These are phyloP conservation scores for Basidiobolus meristosporus DNA, from an alignment of 371 early-diverging fungal genomes.

Conservation along the genomic window DNA sequence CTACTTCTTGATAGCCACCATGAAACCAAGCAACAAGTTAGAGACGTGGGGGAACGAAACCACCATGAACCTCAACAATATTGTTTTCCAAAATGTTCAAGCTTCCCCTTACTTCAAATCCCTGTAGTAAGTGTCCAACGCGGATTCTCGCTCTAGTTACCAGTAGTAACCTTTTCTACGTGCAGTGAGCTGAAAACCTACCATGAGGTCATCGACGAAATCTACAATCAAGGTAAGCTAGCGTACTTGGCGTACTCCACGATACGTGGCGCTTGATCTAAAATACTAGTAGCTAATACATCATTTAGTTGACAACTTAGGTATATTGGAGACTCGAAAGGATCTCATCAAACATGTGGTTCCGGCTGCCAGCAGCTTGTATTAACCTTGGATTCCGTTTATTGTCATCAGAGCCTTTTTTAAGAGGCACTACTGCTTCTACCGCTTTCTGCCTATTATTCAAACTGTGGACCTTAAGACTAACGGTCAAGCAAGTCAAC, in stretches of 20 bases:
- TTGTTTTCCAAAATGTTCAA: constrained; percentile 48
- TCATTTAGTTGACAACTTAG: constrained; percentile 4
- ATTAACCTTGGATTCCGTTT: constrained; percentile 3
- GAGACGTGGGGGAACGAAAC: constrained; percentile 60
- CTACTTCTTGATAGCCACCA: too few species aligned
- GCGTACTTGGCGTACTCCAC: background rate
- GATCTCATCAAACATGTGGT: too few species aligned
- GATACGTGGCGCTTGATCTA: too few species aligned
- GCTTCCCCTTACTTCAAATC: constrained; percentile 48
- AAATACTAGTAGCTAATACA: too few species aligned
- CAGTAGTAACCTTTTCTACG: too few species aligned
- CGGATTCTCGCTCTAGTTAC: too few species aligned
- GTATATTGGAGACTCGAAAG: constrained; percentile 3
- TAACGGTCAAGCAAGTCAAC: constrained; percentile 60
- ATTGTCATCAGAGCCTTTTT: constrained; percentile 45
- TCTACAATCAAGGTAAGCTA: constrained; percentile 31
- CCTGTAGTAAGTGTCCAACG: constrained; percentile 40
- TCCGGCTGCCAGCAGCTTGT: too few species aligned
- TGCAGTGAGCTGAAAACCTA: constrained; percentile 50
- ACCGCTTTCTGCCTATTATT: constrained; percentile 72
- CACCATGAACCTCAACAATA: constrained; percentile 71
- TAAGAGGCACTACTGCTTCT: constrained; percentile 62
- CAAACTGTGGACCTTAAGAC: constrained; percentile 64
- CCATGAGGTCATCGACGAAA: constrained; percentile 70
- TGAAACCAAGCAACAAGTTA: constrained; percentile 27